These are phyloP conservation scores for Beta macrorhiza DNA, from an alignment of 179 eudicot genomes.

Conservation along the genomic window DNA sequence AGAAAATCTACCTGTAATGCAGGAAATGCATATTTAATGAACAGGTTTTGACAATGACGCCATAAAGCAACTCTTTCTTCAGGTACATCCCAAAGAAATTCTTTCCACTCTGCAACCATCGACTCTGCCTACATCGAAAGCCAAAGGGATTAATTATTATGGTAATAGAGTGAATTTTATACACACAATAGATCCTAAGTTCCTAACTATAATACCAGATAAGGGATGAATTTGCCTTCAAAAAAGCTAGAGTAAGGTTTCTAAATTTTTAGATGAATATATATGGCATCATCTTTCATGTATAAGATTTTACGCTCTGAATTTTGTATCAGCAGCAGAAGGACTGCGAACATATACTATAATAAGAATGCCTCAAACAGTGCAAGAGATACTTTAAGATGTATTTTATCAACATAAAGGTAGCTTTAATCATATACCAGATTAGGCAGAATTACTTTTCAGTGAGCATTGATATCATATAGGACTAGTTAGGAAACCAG, in stretches of 20 bases:
- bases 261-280: not conserved
- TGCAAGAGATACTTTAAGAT: no score
- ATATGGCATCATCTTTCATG: not conserved
- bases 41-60: constrained; percentile 94
- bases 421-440: not conserved
- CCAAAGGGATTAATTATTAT: not conserved
- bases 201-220: not conserved
- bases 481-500: not conserved
- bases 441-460: not conserved
- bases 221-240: not conserved
- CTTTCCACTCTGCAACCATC: constrained; percentile 97
- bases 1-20: constrained; percentile 65
- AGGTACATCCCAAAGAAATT: constrained; percentile 96
- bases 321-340: not conserved
- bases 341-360: not conserved
- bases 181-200: not conserved
- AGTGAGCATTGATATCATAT: not conserved
- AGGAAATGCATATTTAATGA: constrained; percentile 79
- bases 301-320: not conserved
- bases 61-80: constrained; percentile 96
- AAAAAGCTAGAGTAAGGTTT: not conserved
- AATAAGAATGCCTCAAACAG: no score
- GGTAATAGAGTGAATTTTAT: not conserved
- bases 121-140: constrained; percentile 65
- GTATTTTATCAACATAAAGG: not conserved